Evolutionary conservation across 2,329 filamentous ascomycete genomes (phyloP), one percentile per base, ranked within the genome.

Genomic region (Penicillium sp.): DNA sequence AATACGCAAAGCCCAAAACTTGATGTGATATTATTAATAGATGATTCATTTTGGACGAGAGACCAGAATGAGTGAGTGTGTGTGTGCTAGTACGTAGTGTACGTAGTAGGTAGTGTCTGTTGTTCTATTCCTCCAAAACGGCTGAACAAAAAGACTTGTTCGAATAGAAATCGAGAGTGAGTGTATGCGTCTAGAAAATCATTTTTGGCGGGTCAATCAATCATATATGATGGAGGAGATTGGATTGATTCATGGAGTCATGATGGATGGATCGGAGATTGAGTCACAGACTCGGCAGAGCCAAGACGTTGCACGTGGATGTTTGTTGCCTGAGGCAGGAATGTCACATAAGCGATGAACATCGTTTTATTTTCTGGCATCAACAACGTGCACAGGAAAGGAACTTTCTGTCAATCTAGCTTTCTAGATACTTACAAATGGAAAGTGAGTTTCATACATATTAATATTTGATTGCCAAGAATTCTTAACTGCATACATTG

Each of bases 1-100:
- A 55, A 42, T 52, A 59, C 45, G 52, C 56, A 55, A 52, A 58
- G 28, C 52, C 47, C 38, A 58, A 57, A 43, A 49, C 46, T 42
- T 26, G 60, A 52, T 55, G 40, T 47, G 55, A 42, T 62, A 42
- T 50, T 50, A 49, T 50, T 50, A 54, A 54, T 33, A 50, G 47
- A 54, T 61, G 59, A 59, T 59, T 61, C 63, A 65, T 65, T 56
- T 65, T 65, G 63, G 52, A 12, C 33, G 42, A 53, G 20, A 46
- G n/a, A 24, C n/a, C n/a, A 46, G 21, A 16, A 16, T 45, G 12
- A 33, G 28, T 12, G 28, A 33, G n/a, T n/a, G n/a, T n/a, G n/a
- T n/a, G 8, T 33, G 28, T 33, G 28, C 28, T 33, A 33, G 28
- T 33, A 33, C 28, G 28, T 33, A n/a, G n/a, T n/a, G 28, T 23